These are phyloP conservation scores for Mallotus nudiflorus DNA, from an alignment of 345 rosid species.

Conservation along the genomic window DNA sequence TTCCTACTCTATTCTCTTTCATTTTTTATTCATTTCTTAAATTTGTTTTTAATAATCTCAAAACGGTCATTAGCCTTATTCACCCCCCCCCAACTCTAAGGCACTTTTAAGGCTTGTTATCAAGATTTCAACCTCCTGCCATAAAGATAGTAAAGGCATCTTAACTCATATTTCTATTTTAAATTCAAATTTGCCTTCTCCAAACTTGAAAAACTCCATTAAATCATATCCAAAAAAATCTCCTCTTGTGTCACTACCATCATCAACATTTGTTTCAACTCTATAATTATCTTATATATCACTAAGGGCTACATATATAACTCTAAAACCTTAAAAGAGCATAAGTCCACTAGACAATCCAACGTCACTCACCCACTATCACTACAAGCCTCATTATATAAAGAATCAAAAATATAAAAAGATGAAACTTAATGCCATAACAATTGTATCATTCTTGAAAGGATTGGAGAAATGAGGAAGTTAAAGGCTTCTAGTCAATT, in stretches of 20 bases:
- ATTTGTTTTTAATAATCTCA: no score
- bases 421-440: no score
- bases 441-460: no score
- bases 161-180: constrained; percentile 10
- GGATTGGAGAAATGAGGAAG: no score
- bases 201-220: constrained; percentile 43
- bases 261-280: constrained; percentile 94
- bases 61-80: no score
- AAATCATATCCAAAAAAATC: constrained; percentile 64
- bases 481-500: no score
- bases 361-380: constrained; percentile 23
- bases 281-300: constrained; percentile 91
- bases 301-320: constrained; percentile 53
- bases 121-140: constrained; percentile 50
- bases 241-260: constrained; percentile 84
- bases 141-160: constrained; percentile 38
- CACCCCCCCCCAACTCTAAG: no score
- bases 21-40: no score
- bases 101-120: constrained; percentile 66
- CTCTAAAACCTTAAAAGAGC: constrained; percentile 36
- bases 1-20: no score
- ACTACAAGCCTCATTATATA: constrained; percentile 42
- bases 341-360: constrained; percentile 11
- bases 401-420: constrained; percentile 51
- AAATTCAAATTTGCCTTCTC: constrained; percentile 42